These are phyloP conservation scores for Lathyrus sativus DNA, from an alignment of 306 rosid species.

Conservation along the genomic window DNA sequence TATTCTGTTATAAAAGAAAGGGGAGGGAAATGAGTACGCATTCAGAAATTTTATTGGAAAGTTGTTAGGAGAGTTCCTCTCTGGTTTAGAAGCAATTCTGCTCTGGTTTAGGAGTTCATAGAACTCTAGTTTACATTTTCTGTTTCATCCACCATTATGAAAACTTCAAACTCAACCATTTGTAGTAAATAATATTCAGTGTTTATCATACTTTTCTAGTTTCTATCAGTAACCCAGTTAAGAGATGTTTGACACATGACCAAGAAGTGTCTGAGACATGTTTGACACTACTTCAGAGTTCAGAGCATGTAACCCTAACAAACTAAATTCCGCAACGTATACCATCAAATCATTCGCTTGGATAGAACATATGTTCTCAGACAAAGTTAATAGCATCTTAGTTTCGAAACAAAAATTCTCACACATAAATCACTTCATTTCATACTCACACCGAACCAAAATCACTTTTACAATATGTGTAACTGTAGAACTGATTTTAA, in stretches of 20 bases:
- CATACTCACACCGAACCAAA: neutral
- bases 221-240: too few relatives aligned
- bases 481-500: neutral
- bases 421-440: neutral
- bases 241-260: neutral
- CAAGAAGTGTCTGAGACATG: neutral
- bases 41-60: too few relatives aligned
- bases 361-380: neutral
- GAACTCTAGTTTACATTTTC: too few relatives aligned
- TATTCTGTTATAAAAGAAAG: too few relatives aligned
- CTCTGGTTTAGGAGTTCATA: too few relatives aligned
- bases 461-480: neutral
- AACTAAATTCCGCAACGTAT: constrained; percentile 3
- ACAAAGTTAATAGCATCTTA: neutral
- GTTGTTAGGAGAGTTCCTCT: too few relatives aligned
- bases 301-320: constrained; percentile 5
- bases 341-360: neutral
- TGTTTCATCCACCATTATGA: too few relatives aligned
- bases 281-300: neutral
- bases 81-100: too few relatives aligned
- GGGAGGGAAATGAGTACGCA: too few relatives aligned
- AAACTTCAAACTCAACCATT: too few relatives aligned
- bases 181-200: too few relatives aligned
- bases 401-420: neutral
- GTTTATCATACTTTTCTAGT: too few relatives aligned